phyloP scores from a whole-genome alignment of 2,329 filamentous ascomycete genomes.

The Lojkania enalia region DNA sequence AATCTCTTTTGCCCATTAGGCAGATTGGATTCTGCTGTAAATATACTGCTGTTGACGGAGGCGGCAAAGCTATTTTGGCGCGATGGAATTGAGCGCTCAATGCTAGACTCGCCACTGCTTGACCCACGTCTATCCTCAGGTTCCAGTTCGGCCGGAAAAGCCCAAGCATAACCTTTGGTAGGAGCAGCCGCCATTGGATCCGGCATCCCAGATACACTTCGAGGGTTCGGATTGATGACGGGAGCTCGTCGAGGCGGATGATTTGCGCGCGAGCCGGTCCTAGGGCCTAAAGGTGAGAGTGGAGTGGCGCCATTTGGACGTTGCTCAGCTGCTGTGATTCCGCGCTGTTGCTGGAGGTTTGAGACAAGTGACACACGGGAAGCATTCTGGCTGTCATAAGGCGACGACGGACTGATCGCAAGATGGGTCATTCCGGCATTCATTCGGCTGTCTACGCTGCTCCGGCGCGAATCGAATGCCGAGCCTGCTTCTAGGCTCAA shows the following conservation, averaged over 20 bases:
- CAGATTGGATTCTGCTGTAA: slow-evolving; percentile 72
- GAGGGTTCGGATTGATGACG: slow-evolving; percentile 69
- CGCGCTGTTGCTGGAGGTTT: slow-evolving; percentile 65
- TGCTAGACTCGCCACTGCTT: slow-evolving; percentile 53
- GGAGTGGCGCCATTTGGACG: slow-evolving; percentile 51
- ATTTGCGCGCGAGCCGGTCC: slow-evolving; percentile 38
- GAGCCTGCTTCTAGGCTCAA: slow-evolving; percentile 55
- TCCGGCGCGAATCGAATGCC: slow-evolving; percentile 65
- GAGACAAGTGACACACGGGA: slow-evolving; percentile 76
- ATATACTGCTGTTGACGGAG: slow-evolving; percentile 78
- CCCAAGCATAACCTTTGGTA: slow-evolving; percentile 82
- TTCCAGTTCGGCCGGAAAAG: slow-evolving; percentile 75
- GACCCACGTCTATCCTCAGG: slow-evolving; percentile 53
- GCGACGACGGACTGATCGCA: slow-evolving; percentile 67
- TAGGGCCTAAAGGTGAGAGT: slow-evolving; percentile 49
- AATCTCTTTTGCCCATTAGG: slow-evolving; percentile 73
- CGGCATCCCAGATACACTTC: slow-evolving; percentile 67
- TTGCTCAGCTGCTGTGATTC: slow-evolving; percentile 40
- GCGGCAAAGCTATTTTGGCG: slow-evolving; percentile 76
- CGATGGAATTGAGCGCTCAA: slow-evolving; percentile 61
- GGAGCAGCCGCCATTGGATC: slow-evolving; percentile 70
- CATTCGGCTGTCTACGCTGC: slow-evolving; percentile 79
- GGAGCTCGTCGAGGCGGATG: slow-evolving; percentile 64
- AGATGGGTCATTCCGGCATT: slow-evolving; percentile 72
- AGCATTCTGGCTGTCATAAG: slow-evolving; percentile 76